phyloP scores from a whole-genome alignment of 352 stramenopile species.

The Plasmopara viticola region DNA sequence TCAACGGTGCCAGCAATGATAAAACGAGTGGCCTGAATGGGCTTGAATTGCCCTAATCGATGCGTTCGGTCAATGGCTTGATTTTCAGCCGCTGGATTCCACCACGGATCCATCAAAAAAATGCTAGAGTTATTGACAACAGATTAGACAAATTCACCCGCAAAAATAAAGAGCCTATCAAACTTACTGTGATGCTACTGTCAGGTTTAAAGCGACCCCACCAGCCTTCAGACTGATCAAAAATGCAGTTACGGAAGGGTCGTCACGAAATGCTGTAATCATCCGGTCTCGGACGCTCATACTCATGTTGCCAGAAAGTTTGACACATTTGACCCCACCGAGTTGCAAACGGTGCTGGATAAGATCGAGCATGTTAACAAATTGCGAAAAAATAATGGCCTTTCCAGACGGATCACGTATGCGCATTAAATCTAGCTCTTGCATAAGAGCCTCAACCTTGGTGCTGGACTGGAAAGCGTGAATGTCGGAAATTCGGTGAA shows the following conservation, averaged over 20 bases:
- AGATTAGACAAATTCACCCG: not conserved
- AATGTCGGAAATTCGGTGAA: conserved; percentile 56
- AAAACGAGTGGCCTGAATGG: conserved; percentile 95
- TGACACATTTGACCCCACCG: conserved; percentile 85
- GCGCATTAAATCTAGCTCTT: conserved; percentile 95
- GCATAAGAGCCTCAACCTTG: conserved; percentile 98
- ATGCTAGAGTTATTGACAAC: conserved; percentile 49
- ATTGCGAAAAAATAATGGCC: conserved; percentile 98
- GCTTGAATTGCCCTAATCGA: conserved; percentile 95
- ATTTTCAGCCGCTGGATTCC: conserved; percentile 94
- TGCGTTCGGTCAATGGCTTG: conserved; percentile 97
- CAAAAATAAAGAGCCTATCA: not conserved
- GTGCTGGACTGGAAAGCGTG: conserved; percentile 86
- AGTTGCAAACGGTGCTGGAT: conserved; percentile 94
- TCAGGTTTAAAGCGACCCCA: conserved; percentile 98
- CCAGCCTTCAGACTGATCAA: conserved; percentile 98
- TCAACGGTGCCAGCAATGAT: conserved; percentile 97
- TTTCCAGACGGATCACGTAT: conserved; percentile 91
- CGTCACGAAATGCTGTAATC: conserved; percentile 79
- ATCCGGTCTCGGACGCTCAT: conserved; percentile 81
- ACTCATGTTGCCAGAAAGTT: conserved; percentile 88
- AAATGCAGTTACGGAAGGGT: conserved; percentile 92
- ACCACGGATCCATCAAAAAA: conserved; percentile 98
- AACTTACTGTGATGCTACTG: conserved; percentile 91
- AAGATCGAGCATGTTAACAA: conserved; percentile 99